A percentile compares a stretch with the other conserved stretches of the same genome.
phyloP scores from a whole-genome alignment of 2,329 filamentous ascomycete species.

The Aspergillus thermomutatus region DNA sequence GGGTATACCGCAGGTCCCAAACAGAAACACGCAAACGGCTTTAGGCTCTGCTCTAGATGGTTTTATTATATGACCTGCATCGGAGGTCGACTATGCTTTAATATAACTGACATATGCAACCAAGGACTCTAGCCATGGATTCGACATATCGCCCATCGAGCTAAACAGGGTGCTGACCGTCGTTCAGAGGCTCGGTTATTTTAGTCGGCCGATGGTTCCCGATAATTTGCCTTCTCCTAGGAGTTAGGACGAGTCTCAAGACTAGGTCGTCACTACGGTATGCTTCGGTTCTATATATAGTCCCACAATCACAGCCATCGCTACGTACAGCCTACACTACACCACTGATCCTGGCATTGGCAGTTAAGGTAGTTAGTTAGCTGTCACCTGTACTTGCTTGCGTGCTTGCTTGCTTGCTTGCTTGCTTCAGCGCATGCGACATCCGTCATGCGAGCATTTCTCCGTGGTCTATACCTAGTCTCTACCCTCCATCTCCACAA shows the following conservation, averaged over 20 bases:
- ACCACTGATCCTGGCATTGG: not conserved
- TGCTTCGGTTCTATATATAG: not conserved
- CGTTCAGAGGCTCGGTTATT: not conserved
- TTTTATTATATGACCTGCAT: not conserved
- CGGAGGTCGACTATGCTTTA: not conserved
- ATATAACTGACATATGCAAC: not conserved
- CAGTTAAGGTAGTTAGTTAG: no score
- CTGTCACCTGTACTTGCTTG: no score
- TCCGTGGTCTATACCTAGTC: not conserved
- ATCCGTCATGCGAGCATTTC: not conserved
- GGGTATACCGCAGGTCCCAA: not conserved
- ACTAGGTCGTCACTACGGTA: no score
- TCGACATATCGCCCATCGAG: not conserved
- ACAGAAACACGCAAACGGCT: not conserved
- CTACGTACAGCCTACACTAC: no score
- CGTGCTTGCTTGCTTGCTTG: not conserved
- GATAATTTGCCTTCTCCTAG: not conserved
- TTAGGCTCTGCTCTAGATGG: not conserved
- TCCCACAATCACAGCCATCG: not conserved
- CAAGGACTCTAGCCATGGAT: not conserved
- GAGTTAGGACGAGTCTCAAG: no score
- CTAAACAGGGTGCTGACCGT: not conserved
- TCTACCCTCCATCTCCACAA: not conserved
- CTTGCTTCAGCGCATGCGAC: not conserved
- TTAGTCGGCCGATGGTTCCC: not conserved